A percentile compares a stretch with the other conserved stretches of the same genome.
Evolutionary conservation across 1,284 basidiomycete species (phyloP).

Genomic region (Salmacisia buchloeana): DNA sequence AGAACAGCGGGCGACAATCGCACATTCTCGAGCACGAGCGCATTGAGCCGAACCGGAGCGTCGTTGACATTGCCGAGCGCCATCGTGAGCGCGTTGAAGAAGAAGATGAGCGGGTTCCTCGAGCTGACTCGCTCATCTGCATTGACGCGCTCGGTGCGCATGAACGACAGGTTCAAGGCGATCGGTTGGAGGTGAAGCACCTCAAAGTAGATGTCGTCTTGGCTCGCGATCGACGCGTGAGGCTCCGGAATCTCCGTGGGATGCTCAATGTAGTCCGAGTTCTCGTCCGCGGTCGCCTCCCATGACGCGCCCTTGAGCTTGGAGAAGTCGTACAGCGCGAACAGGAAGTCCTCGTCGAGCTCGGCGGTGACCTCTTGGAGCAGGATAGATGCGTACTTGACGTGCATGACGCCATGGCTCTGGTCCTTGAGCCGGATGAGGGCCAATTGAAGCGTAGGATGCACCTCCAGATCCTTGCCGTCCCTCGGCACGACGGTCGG

Average conservation of each 20-base stretch:
- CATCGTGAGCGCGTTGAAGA: conserved; percentile 93
- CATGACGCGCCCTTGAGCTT: conserved; percentile 67
- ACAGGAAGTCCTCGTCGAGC: conserved; percentile 92
- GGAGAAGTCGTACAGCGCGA: conserved; percentile 82
- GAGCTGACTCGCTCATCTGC: conserved; percentile 63
- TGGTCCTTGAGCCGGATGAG: conserved; percentile 81
- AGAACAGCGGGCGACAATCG: conserved; percentile 79
- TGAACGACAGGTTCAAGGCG: conserved; percentile 86
- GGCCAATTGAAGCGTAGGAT: conserved; percentile 85
- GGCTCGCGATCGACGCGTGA: conserved; percentile 52
- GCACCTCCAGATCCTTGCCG: conserved; percentile 66
- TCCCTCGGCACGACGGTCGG: conserved; percentile 86
- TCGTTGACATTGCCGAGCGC: conserved; percentile 95
- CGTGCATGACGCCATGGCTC: conserved; percentile 84
- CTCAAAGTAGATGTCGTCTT: conserved; percentile 82
- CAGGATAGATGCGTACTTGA: conserved; percentile 94
- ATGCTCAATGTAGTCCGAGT: conserved; percentile 64
- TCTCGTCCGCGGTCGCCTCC: conserved; percentile 24
- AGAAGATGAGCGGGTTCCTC: conserved; percentile 80
- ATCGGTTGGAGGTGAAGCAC: conserved; percentile 95
- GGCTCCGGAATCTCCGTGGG: conserved; percentile 77
- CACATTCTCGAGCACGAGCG: conserved; percentile 90
- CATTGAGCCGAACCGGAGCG: conserved; percentile 91
- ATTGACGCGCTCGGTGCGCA: conserved; percentile 88
- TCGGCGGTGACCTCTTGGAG: conserved; percentile 93